A percentile compares a stretch with the other conserved stretches of the same genome.
Conservation (phyloP, 1,139 yeast genomes). For the Pichia sp. region DNA sequence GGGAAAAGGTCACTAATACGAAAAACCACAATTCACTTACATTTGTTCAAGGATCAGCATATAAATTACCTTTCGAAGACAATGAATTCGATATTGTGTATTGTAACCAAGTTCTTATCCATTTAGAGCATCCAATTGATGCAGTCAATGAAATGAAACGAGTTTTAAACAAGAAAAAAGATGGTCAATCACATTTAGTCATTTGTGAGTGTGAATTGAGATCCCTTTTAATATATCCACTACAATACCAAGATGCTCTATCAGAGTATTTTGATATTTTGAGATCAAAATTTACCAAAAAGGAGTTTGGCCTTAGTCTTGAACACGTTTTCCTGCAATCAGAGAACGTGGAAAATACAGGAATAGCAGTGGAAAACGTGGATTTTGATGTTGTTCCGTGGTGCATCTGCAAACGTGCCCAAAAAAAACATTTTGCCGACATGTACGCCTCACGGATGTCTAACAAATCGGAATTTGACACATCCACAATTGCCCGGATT, state of each 20-base stretch:
- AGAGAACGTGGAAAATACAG: not conserved
- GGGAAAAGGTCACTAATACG: not conserved
- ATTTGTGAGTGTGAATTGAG: conserved; percentile 7
- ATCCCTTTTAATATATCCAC: conserved; percentile 5
- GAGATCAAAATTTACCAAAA: not conserved
- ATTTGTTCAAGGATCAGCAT: conserved; percentile 5
- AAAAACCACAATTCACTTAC: not conserved
- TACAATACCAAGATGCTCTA: conserved; percentile 16
- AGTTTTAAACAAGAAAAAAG: not conserved
- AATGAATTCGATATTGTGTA: conserved; percentile 9
- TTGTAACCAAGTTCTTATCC: conserved; percentile 9
- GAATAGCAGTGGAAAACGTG: not conserved
- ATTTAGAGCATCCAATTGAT: conserved; percentile 3
- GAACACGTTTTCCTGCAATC: not conserved
- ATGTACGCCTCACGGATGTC: conserved; percentile 1
- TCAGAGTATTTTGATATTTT: not conserved
- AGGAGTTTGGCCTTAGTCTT: not conserved
- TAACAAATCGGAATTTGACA: too few relatives aligned
- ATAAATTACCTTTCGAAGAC: conserved; percentile 6
- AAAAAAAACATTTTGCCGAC: not conserved
- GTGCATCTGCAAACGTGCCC: not conserved
- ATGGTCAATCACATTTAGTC: not conserved
- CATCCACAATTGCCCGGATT: not conserved
- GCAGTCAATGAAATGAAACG: conserved; percentile 5
- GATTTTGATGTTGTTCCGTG: conserved; percentile 4